Evolutionary conservation across 208 protist species (phyloP).

Genomic region (Leptomonas pyrrhocoris): DNA sequence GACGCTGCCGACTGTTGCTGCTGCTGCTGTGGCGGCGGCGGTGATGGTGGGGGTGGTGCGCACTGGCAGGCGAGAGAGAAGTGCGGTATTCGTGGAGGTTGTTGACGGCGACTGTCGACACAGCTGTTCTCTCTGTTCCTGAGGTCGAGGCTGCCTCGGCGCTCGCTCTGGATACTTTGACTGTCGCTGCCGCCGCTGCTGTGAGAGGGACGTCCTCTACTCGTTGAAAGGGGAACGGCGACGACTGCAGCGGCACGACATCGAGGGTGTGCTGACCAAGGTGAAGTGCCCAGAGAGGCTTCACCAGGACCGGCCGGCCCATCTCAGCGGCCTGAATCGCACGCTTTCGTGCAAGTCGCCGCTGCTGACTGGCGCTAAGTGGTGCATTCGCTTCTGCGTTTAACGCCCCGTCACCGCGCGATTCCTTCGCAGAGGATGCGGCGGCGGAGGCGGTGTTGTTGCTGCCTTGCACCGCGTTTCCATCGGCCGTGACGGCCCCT

Average conservation of each 20-base stretch:
- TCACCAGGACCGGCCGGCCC: conserved; percentile 31
- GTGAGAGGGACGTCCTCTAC: no score
- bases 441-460: background rate
- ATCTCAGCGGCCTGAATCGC: conserved; percentile 31
- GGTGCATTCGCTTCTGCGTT: background rate
- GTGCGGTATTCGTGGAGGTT: background rate
- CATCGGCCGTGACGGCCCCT: background rate
- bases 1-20: background rate
- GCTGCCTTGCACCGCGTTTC: background rate
- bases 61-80: conserved; percentile 1
- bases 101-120: background rate
- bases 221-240: background rate
- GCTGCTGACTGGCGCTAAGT: conserved; percentile 25
- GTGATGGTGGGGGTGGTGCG: background rate
- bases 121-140: background rate
- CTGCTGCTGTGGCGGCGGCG: background rate
- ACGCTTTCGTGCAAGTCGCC: conserved; percentile 18
- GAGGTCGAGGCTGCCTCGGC: background rate
- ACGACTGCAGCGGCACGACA: conserved; percentile 16
- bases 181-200: background rate
- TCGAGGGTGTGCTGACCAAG: conserved; percentile 28
- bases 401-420: background rate
- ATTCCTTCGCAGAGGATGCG: background rate
- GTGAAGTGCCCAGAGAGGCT: conserved; percentile 37
- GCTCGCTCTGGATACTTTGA: background rate